Evolutionary conservation across 352 stramenopile genomes (phyloP).

Genomic region (Globisporangium splendens): DNA sequence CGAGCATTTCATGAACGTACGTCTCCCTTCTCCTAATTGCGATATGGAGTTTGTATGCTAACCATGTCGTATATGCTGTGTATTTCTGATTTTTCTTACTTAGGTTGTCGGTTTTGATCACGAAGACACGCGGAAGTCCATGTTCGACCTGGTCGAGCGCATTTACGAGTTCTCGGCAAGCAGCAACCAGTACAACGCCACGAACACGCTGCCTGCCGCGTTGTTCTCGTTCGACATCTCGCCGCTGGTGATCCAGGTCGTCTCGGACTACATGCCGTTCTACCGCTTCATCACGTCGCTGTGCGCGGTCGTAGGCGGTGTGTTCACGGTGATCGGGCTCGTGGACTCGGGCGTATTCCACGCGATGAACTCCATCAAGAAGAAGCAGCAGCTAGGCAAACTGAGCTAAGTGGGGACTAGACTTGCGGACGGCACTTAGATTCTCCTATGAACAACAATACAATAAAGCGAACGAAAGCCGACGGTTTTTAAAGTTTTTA

Average conservation of each 20-base stretch:
- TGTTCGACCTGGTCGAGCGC: constrained; percentile 46
- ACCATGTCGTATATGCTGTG: not conserved
- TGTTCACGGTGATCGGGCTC: constrained; percentile 84
- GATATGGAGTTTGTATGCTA: no score
- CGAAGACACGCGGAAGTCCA: constrained; percentile 43
- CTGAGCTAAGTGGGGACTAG: constrained; percentile 16
- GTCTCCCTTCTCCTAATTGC: constrained; percentile 28
- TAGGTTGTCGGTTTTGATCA: constrained; percentile 80
- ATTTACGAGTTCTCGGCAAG: constrained; percentile 78
- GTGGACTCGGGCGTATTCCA: constrained; percentile 80
- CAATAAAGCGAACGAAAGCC: no score
- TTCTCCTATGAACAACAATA: no score
- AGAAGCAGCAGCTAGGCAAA: constrained; percentile 82
- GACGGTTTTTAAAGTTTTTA: no score
- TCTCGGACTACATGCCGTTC: constrained; percentile 65
- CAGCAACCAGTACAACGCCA: constrained; percentile 73
- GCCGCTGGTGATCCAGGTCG: constrained; percentile 69
- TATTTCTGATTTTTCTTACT: not conserved
- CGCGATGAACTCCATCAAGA: constrained; percentile 80
- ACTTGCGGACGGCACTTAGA: no score
- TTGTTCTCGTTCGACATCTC: constrained; percentile 83
- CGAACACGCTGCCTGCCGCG: constrained; percentile 50
- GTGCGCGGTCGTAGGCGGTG: constrained; percentile 79
- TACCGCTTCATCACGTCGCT: constrained; percentile 85
- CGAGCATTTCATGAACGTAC: constrained; percentile 80